Base-by-base conservation (phyloP, 768 basidiomycete genomes). In the Exsudoporus frostii region DNA sequence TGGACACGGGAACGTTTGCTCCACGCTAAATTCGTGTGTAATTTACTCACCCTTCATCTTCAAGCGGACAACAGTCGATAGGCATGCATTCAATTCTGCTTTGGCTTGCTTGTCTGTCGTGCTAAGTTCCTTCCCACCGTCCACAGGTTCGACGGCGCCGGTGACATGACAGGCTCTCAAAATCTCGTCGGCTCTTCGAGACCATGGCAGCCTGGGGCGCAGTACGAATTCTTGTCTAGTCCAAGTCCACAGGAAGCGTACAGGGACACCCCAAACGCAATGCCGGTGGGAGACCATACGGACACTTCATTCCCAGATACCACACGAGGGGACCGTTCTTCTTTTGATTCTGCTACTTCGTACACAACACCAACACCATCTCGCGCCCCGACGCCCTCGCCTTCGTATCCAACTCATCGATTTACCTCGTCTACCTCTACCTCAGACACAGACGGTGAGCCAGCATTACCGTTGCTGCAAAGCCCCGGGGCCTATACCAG, bases 401-500 rank as follows among this genome's bases (percentile, higher is more conserved):
- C 78, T 47, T 80, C 81, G 58, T 76, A 78, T 62, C 68, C 79
- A 34, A 73, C 76, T 11, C 71, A 73, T 54, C 72, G 71, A 20
- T 72, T 81, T 33, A 80, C 81, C 7, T 79, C 81, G 30, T 82
- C 78, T 60, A 70, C 74, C 17, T 82, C 78, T 60, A 70, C 74
- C 17, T 84, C 82, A 22, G 85, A 87, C 58, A 78, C 78, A 4
- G 88, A 88, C 53, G 79, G 75, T 57, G 88, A 87, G 61, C 75
- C 79, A 42, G 71, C 70, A 36, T 73, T 80, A 46, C 75, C 82
- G 34, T 73, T 72, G 48, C 60, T 83, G 32, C 66, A 75, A 48
- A 46, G 44, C 24, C 38, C 56, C 15, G 55, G 42, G 20, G 15
- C 50, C 44, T 59, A 68, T 50, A 64, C 71, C 36, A 77, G 71